A percentile compares a stretch with the other conserved stretches of the same genome.
These are phyloP conservation scores for Gremmenia infestans DNA, from an alignment of 2,329 filamentous ascomycete species.

Conservation along the genomic window DNA sequence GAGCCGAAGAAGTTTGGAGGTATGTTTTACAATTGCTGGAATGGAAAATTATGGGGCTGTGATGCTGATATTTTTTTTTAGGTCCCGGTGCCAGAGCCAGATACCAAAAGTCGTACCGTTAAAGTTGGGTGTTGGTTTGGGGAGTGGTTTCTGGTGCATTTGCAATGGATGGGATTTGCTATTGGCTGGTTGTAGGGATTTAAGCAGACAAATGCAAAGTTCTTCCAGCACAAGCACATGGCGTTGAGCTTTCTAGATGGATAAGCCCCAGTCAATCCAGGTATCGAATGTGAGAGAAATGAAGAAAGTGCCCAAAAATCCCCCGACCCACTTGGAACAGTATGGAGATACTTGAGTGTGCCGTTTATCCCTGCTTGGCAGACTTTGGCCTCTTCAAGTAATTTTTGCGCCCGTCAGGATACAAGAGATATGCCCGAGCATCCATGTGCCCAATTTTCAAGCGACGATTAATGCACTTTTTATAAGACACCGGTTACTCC, in stretches of 20 bases:
- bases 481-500: no score
- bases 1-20: constrained; percentile 91
- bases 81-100: constrained; percentile 90
- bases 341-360: background rate
- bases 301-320: background rate
- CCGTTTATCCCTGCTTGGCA: background rate
- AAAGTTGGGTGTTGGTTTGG: constrained; percentile 41
- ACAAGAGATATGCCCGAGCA: no score
- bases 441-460: no score
- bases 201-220: constrained; percentile 31
- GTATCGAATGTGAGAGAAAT: background rate
- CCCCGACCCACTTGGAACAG: background rate
- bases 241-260: constrained; percentile 12
- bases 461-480: no score
- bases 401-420: no score
- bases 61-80: constrained; percentile 43
- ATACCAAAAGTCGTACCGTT: constrained; percentile 99
- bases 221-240: constrained; percentile 24
- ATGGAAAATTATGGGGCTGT: background rate
- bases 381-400: background rate
- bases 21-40: constrained; percentile 15
- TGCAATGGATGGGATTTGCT: constrained; percentile 31
- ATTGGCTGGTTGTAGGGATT: constrained; percentile 32
- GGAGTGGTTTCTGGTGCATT: constrained; percentile 32
- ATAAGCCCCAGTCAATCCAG: background rate